A percentile compares a stretch with the other conserved stretches of the same genome.
Evolutionary conservation across 208 protist genomes (phyloP).

Genomic region (Strigomonas galati): DNA sequence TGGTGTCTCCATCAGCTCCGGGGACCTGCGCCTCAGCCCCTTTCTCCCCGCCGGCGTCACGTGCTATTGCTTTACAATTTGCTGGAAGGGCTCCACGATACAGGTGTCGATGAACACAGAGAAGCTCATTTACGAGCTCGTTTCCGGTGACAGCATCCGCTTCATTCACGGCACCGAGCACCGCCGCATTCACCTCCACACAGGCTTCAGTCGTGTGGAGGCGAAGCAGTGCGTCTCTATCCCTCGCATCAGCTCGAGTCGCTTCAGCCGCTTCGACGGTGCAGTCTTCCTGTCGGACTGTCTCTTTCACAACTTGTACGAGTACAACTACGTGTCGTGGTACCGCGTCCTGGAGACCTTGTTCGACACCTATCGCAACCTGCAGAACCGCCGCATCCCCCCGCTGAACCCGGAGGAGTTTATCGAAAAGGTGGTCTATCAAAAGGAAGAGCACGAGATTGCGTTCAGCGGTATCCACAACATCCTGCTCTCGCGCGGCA

Average conservation of each 20-base stretch:
- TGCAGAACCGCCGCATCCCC: constrained; percentile 71
- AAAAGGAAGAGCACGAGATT: constrained; percentile 68
- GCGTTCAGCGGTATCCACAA: constrained; percentile 86
- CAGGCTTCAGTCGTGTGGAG: constrained; percentile 42
- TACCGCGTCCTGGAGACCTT: constrained; percentile 78
- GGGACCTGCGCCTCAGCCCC: constrained; percentile 64
- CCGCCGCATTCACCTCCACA: constrained; percentile 85
- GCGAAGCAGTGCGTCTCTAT: constrained; percentile 41
- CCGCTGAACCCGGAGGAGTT: constrained; percentile 82
- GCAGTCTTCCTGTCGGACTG: constrained; percentile 77
- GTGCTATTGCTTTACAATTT: constrained; percentile 67
- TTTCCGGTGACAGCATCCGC: constrained; percentile 69
- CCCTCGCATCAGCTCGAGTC: constrained; percentile 41
- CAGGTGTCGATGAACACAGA: constrained; percentile 55
- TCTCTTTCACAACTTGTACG: constrained; percentile 81
- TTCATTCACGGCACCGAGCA: constrained; percentile 69
- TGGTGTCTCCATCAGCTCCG: constrained; percentile 42
- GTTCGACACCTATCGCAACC: constrained; percentile 80
- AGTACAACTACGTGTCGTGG: constrained; percentile 86
- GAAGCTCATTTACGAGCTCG: constrained; percentile 75
- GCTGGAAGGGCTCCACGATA: constrained; percentile 72
- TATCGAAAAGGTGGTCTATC: constrained; percentile 81
- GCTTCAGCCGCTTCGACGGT: constrained; percentile 69
- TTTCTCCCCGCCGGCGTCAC: constrained; percentile 70
- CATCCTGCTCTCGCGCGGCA: constrained; percentile 61